Percentiles rank a stretch among this genome's conserved stretches.
phyloP scores from a whole-genome alignment of 2,329 filamentous ascomycete species.

The Penicillium janthinellum region DNA sequence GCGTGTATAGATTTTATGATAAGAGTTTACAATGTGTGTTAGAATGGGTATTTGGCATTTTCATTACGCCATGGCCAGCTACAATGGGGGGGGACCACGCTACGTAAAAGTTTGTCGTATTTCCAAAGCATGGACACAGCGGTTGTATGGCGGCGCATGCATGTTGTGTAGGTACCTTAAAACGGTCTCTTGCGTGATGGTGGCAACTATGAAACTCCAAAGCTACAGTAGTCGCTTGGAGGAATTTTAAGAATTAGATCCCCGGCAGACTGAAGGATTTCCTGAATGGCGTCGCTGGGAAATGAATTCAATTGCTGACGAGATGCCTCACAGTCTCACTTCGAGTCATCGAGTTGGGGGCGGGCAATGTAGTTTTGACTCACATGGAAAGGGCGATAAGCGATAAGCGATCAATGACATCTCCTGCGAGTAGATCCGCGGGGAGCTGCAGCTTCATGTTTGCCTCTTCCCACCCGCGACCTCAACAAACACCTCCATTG shows the following conservation, averaged over 20 bases:
- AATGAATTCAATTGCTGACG: background rate
- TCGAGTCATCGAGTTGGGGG: background rate
- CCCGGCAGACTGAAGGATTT: too few species aligned
- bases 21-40: slow-evolving; percentile 5
- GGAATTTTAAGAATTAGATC: too few species aligned
- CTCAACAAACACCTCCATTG: background rate
- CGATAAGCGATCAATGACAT: slow-evolving; percentile 12
- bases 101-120: too few species aligned
- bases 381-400: background rate
- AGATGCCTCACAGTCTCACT: background rate
- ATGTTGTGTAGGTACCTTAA: too few species aligned
- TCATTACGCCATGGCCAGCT: background rate
- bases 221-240: too few species aligned
- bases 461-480: background rate
- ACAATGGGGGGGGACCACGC: too few species aligned
- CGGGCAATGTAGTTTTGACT: background rate
- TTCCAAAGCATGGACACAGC: too few species aligned
- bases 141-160: too few species aligned
- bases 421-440: background rate
- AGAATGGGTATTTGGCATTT: background rate
- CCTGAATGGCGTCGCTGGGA: background rate
- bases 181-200: too few species aligned
- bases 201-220: too few species aligned
- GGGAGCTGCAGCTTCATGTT: background rate
- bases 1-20: slow-evolving; percentile 17